Percentiles rank a stretch among this genome's conserved stretches.
These are phyloP conservation scores for Macadamia integrifolia DNA, from an alignment of 164 flowering plant genomes.

Conservation along the genomic window DNA sequence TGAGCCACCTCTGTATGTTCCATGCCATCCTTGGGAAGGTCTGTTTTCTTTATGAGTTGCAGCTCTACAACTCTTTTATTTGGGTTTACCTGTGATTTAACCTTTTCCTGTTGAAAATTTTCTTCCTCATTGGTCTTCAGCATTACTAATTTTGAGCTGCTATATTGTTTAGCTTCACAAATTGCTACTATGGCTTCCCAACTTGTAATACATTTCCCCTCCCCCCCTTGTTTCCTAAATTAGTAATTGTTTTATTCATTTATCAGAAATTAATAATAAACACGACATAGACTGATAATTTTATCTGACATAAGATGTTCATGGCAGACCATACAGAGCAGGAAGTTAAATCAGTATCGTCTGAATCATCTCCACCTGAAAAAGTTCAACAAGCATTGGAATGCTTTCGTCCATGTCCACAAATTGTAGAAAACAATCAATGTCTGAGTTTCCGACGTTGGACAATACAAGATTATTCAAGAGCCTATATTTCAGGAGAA, in stretches of 20 bases:
- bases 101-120: not conserved
- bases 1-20: slow-evolving; percentile 67
- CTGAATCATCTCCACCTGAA: slow-evolving; percentile 45
- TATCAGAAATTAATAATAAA: too few species aligned
- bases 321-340: slow-evolving; percentile 38
- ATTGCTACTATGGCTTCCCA: not conserved
- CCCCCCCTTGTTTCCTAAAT: not conserved
- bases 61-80: not conserved
- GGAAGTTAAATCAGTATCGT: slow-evolving; percentile 33
- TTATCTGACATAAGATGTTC: slow-evolving; percentile 6
- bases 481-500: slow-evolving; percentile 56
- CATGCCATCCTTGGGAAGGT: slow-evolving; percentile 65
- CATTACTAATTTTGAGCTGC: not conserved
- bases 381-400: slow-evolving; percentile 51
- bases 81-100: not conserved
- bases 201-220: not conserved
- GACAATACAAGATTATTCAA: slow-evolving; percentile 77
- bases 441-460: slow-evolving; percentile 43
- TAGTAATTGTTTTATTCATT: too few species aligned
- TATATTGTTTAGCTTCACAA: not conserved
- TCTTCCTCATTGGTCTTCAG: not conserved
- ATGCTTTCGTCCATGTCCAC: slow-evolving; percentile 37
- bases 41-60: not conserved
- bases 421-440: slow-evolving; percentile 5
- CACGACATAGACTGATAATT: not conserved